These are phyloP conservation scores for Pluteus cervinus DNA, from an alignment of 768 basidiomycete species.

Conservation along the genomic window DNA sequence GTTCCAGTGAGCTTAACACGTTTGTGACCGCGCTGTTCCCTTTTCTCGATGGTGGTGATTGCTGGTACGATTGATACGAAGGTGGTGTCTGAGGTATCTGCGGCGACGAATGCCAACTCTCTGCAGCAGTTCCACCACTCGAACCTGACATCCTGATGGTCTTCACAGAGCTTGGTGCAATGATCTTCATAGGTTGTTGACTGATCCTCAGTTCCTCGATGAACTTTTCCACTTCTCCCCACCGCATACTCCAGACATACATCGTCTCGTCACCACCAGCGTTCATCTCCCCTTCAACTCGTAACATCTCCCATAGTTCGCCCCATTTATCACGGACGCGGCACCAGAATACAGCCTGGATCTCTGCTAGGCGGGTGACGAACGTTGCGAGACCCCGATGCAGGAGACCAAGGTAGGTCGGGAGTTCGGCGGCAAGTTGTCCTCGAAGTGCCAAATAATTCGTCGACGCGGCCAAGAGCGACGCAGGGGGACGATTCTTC, in stretches of 20 bases:
- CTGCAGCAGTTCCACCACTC: too few relatives aligned
- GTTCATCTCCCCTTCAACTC: conserved; percentile 64
- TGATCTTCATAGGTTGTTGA: conserved; percentile 10
- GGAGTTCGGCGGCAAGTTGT: conserved; percentile 68
- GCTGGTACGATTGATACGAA: conserved; percentile 11
- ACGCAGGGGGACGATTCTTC: conserved; percentile 60
- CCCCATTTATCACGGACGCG: conserved; percentile 63
- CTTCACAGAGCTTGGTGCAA: too few relatives aligned
- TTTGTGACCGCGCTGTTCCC: conserved; percentile 10
- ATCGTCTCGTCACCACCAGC: conserved; percentile 64
- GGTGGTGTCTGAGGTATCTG: too few relatives aligned
- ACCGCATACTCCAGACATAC: conserved; percentile 65
- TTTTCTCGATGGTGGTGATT: conserved; percentile 9
- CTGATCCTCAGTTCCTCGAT: conserved; percentile 29
- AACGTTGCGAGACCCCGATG: conserved; percentile 52
- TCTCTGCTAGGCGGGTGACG: conserved; percentile 44
- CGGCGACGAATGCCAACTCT: too few relatives aligned
- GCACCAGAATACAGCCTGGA: conserved; percentile 57
- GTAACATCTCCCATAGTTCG: conserved; percentile 81
- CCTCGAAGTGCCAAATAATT: conserved; percentile 74
- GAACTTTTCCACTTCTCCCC: conserved; percentile 56
- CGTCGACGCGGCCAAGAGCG: conserved; percentile 66
- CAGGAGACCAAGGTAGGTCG: conserved; percentile 51
- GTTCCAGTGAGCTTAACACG: conserved; percentile 21
- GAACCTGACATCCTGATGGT: too few relatives aligned